Evolutionary conservation across 257 asterid genomes (phyloP).

Genomic region (Przewalskia tangutica): DNA sequence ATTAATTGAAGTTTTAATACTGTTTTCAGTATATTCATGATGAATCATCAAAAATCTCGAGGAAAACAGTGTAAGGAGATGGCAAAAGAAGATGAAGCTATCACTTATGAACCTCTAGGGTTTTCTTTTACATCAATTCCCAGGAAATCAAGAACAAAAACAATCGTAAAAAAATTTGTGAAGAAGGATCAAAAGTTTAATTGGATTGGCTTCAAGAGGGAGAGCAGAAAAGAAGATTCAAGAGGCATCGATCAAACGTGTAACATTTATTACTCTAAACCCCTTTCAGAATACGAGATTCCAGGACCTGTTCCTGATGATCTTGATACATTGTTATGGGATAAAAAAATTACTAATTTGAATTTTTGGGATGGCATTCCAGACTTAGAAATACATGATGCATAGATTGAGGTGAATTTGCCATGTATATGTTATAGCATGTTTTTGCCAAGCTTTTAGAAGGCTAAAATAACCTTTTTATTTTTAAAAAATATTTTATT

Average conservation of each 20-base stretch:
- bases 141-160: neutral
- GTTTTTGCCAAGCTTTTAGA: neutral
- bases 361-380: neutral
- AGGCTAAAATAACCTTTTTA: neutral
- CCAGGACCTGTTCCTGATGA: neutral
- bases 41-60: neutral
- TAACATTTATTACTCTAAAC: neutral
- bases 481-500: neutral
- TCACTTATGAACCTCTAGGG: neutral
- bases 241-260: neutral
- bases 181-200: neutral
- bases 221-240: neutral
- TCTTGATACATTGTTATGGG: neutral
- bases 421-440: neutral
- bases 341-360: neutral
- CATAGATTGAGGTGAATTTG: neutral
- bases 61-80: neutral
- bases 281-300: neutral
- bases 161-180: neutral
- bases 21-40: neutral
- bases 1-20: neutral
- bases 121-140: neutral
- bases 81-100: neutral
- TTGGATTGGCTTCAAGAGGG: neutral
- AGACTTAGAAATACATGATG: neutral